Conservation (phyloP, 1,284 basidiomycete genomes). For the Moesziomyces globuligerus region DNA sequence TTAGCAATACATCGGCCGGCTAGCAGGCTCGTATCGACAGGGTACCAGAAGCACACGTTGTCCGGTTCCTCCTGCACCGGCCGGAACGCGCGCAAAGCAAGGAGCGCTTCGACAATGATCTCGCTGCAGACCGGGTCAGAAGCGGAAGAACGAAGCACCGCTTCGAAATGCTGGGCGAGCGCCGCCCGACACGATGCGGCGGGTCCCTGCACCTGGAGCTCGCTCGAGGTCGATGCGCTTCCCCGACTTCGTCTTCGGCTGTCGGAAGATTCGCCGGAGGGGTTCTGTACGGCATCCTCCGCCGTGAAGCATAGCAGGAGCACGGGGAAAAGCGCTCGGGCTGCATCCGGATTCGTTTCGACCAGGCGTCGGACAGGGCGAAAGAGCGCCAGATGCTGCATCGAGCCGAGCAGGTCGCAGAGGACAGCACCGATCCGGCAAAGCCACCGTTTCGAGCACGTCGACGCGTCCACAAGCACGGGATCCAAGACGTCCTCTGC, state of each 20-base stretch:
- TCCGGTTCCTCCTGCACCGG: slow-evolving; percentile 64
- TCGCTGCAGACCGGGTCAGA: slow-evolving; percentile 72
- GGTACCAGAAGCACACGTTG: slow-evolving; percentile 82
- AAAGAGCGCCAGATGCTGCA: slow-evolving; percentile 73
- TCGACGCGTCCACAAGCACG: slow-evolving; percentile 37
- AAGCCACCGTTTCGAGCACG: slow-evolving; percentile 76
- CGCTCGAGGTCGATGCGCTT: slow-evolving; percentile 6
- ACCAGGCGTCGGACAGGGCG: slow-evolving; percentile 76
- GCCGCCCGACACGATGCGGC: slow-evolving; percentile 12
- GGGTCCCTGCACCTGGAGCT: background rate
- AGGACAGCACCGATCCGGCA: slow-evolving; percentile 74
- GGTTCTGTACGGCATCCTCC: background rate
- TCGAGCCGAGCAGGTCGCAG: slow-evolving; percentile 72
- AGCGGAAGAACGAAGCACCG: slow-evolving; percentile 71
- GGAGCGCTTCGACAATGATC: slow-evolving; percentile 79
- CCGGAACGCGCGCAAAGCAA: slow-evolving; percentile 80
- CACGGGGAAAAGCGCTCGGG: slow-evolving; percentile 77
- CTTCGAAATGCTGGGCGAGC: slow-evolving; percentile 60
- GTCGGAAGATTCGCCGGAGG: slow-evolving; percentile 56
- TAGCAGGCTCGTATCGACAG: slow-evolving; percentile 79
- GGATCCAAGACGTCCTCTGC: slow-evolving; percentile 5
- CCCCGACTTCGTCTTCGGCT: slow-evolving; percentile 3
- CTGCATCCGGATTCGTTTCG: slow-evolving; percentile 72
- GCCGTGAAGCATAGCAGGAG: slow-evolving; percentile 73
- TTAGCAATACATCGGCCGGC: slow-evolving; percentile 79